Percentiles rank a stretch among this genome's conserved stretches.
Conservation (phyloP, 106 monocot species). For the Allium cepa region DNA sequence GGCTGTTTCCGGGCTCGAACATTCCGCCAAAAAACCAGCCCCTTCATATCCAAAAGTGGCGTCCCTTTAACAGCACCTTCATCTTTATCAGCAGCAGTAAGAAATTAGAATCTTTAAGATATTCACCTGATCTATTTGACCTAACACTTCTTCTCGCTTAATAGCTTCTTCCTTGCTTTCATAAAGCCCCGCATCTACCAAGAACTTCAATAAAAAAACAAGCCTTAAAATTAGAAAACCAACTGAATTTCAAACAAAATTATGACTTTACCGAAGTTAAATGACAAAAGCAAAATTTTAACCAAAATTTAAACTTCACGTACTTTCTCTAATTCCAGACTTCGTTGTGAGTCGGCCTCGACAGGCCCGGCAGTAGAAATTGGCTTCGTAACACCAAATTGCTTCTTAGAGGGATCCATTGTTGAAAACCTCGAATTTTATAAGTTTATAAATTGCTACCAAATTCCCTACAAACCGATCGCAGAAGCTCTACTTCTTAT, state of each 20-base stretch:
- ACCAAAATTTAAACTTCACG: not conserved
- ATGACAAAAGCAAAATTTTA: not conserved
- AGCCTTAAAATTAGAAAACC: not conserved
- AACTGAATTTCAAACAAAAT: not conserved
- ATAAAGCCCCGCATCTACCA: slow-evolving; percentile 69
- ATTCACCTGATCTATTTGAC: slow-evolving; percentile 63
- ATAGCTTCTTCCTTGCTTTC: slow-evolving; percentile 64
- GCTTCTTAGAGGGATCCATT: slow-evolving; percentile 16
- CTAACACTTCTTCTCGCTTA: slow-evolving; percentile 65
- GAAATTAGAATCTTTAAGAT: not conserved
- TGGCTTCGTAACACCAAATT: slow-evolving; percentile 57
- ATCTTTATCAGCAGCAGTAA: not conserved
- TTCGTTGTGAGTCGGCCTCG: slow-evolving; percentile 56
- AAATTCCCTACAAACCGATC: not conserved
- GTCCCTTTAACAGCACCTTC: not conserved
- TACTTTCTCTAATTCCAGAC: slow-evolving; percentile 66
- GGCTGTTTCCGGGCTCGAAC: no score
- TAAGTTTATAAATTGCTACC: not conserved
- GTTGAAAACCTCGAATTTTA: not conserved
- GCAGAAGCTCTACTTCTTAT: not conserved
- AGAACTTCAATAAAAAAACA: slow-evolving; percentile 31
- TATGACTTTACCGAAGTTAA: not conserved
- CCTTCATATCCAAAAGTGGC: not conserved
- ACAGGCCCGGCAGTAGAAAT: slow-evolving; percentile 63
- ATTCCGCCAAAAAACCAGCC: no score